A percentile compares a stretch with the other conserved stretches of the same genome.
Conservation (phyloP, 805 yeast genomes). For the Metschnikowia gruessii region DNA sequence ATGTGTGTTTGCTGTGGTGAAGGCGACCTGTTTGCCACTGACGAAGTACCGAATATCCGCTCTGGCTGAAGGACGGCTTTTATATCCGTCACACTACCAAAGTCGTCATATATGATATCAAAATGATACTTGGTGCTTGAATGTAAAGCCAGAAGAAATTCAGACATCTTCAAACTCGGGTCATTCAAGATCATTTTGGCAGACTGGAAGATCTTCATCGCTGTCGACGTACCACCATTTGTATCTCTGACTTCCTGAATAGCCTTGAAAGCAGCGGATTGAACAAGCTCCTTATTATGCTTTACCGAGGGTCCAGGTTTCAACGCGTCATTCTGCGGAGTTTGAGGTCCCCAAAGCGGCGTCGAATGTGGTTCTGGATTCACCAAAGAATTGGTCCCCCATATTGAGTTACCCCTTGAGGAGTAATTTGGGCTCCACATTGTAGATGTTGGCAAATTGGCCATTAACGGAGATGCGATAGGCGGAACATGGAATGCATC, state of each 20-base stretch:
- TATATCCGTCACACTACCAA: conserved; percentile 44
- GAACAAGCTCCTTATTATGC: conserved; percentile 4
- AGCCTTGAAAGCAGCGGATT: conserved; percentile 38
- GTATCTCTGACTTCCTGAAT: conserved; percentile 37
- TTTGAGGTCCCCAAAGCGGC: conserved; percentile 6
- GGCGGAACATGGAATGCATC: conserved; percentile 3
- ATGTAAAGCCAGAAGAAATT: conserved; percentile 24
- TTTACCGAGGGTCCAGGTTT: background rate
- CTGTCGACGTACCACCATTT: conserved; percentile 37
- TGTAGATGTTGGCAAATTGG: conserved; percentile 8
- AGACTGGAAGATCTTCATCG: conserved; percentile 31
- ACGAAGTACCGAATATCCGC: conserved; percentile 3
- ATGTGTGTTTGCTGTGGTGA: conserved; percentile 8
- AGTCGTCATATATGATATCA: conserved; percentile 45
- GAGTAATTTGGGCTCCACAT: conserved; percentile 7
- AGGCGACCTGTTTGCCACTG: conserved; percentile 6
- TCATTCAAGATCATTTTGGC: conserved; percentile 30
- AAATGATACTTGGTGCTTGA: conserved; percentile 28
- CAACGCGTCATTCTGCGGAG: background rate
- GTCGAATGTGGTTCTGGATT: background rate
- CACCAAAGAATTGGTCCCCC: conserved; percentile 3
- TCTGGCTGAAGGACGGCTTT: conserved; percentile 19
- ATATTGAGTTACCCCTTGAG: conserved; percentile 9
- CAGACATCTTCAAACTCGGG: conserved; percentile 30
- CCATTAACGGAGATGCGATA: conserved; percentile 4